Conservation (phyloP, 768 basidiomycete species). For the Boletus vermiculosoides region DNA sequence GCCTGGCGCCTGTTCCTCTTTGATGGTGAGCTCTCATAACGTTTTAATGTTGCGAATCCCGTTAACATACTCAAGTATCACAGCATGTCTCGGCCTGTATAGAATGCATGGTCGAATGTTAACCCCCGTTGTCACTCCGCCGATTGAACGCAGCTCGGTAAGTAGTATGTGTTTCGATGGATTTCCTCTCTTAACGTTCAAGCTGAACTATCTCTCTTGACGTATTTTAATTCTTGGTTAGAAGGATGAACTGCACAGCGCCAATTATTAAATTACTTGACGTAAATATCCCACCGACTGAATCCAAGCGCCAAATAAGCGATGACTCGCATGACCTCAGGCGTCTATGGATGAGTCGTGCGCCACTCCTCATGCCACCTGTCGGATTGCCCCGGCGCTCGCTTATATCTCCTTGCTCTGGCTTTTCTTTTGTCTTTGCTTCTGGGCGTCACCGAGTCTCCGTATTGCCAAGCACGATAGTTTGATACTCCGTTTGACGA, state of each 20-base stretch:
- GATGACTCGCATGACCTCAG: neutral
- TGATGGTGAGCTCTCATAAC: neutral
- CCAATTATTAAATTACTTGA: neutral
- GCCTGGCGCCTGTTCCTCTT: neutral
- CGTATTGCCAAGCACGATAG: neutral
- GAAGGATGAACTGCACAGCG: neutral
- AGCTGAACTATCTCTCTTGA: constrained; percentile 1
- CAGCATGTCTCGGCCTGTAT: neutral
- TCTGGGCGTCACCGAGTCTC: constrained; percentile 12
- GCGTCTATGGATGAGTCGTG: neutral
- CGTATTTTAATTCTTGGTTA: neutral
- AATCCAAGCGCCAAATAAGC: neutral
- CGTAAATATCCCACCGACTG: constrained; percentile 3
- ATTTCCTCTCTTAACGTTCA: neutral
- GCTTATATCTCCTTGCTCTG: neutral
- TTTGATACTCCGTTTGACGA: neutral
- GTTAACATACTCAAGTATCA: neutral
- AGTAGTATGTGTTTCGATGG: neutral
- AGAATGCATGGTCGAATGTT: neutral
- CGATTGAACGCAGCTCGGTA: neutral
- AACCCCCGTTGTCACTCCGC: neutral
- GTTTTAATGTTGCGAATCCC: neutral
- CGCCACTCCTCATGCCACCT: neutral
- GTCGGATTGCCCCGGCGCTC: neutral
- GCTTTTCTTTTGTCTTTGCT: constrained; percentile 11